Conservation (phyloP, 163 green algal species). For the Coccomyxa subellipsoidea region DNA sequence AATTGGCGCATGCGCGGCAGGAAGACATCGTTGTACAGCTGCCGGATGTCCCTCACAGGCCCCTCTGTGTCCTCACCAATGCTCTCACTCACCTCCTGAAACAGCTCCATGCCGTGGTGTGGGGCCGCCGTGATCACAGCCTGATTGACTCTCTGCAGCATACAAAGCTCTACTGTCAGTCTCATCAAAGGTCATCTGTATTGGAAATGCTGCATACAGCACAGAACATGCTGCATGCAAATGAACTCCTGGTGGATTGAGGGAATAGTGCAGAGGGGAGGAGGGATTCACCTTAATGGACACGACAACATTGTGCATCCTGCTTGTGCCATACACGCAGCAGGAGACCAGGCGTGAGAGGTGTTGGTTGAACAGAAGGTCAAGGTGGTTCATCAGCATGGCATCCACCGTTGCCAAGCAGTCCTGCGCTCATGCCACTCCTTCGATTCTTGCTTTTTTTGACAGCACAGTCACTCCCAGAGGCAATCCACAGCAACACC, state of each 20-base stretch:
- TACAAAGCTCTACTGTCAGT: background rate
- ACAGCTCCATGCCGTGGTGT: constrained; percentile 10
- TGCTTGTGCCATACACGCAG: constrained; percentile 19
- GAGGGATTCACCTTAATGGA: constrained; percentile 10
- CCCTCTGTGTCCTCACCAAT: background rate
- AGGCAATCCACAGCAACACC: no score
- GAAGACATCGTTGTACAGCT: constrained; percentile 29
- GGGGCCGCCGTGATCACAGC: background rate
- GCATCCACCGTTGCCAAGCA: background rate
- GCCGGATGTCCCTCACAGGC: background rate
- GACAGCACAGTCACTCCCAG: no score
- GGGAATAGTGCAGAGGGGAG: background rate
- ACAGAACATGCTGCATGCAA: background rate
- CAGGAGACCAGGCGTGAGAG: constrained; percentile 20
- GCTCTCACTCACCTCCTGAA: constrained; percentile 7
- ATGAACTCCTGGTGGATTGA: background rate
- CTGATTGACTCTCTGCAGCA: constrained; percentile 5
- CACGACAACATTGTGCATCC: constrained; percentile 7
- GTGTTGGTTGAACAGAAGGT: constrained; percentile 32
- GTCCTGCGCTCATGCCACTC: constrained; percentile 23
- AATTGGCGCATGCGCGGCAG: constrained; percentile 3
- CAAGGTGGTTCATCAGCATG: constrained; percentile 20
- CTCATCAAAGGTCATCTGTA: background rate
- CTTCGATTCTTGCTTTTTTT: no score
- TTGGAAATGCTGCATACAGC: background rate